These are phyloP conservation scores for Onygena corvina DNA, from an alignment of 2,329 filamentous ascomycete genomes.

Conservation along the genomic window DNA sequence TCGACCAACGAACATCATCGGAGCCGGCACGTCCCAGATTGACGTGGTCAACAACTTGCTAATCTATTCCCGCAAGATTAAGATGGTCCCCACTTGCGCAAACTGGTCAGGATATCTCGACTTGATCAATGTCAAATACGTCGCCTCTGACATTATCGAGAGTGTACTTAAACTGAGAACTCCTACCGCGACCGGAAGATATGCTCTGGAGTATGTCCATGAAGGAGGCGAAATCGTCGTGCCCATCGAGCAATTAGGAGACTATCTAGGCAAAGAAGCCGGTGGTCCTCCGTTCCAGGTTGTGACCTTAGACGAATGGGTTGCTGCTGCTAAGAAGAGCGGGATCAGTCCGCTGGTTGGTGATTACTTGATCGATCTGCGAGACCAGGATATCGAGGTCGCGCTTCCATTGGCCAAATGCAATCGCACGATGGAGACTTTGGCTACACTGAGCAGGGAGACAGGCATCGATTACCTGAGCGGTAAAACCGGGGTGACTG, in stretches of 20 bases:
- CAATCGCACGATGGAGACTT: constrained; percentile 2
- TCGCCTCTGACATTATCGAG: constrained; percentile 8
- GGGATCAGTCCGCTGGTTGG: constrained; percentile 8
- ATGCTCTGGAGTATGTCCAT: constrained; percentile 4
- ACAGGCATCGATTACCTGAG: too few species aligned
- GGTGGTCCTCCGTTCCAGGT: constrained; percentile 5
- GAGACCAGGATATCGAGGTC: constrained; percentile 1
- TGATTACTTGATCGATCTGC: constrained; percentile 5
- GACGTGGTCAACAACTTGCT: constrained; percentile 14
- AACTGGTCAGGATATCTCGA: constrained; percentile 11
- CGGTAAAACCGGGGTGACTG: too few species aligned
- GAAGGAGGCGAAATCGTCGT: constrained; percentile 10
- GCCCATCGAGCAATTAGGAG: constrained; percentile 8
- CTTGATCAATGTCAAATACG: constrained; percentile 11
- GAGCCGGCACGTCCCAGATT: constrained; percentile 7
- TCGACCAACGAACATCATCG: constrained; percentile 9
- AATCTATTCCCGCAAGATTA: constrained; percentile 10
- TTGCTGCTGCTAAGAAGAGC: constrained; percentile 5
- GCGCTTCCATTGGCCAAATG: background rate
- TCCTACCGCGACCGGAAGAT: background rate
- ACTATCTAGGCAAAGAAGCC: constrained; percentile 7
- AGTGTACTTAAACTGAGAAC: background rate
- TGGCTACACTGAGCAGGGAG: background rate
- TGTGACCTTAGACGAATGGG: constrained; percentile 7
- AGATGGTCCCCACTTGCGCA: constrained; percentile 7